Percentiles rank a stretch among this genome's conserved stretches.
Conservation (phyloP, 176 grass and related monocot genomes). For the Calamus simplicifolius region DNA sequence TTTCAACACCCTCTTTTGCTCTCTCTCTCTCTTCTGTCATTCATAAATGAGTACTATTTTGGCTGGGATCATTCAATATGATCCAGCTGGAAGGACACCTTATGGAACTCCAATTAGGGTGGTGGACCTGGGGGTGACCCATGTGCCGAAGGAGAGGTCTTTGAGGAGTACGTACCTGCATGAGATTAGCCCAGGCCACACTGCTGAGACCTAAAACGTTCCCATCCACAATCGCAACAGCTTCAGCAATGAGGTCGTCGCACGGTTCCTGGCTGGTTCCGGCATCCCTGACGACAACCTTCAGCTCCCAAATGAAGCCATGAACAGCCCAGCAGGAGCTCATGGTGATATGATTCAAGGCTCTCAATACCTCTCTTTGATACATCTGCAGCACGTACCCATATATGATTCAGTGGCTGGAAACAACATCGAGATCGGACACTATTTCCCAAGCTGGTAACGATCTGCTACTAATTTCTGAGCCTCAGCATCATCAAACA, state of each 20-base stretch:
- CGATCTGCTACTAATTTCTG: slow-evolving; percentile 87
- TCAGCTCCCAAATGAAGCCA: slow-evolving; percentile 59
- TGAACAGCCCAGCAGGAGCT: slow-evolving; percentile 64
- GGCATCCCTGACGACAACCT: slow-evolving; percentile 62
- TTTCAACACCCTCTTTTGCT: slow-evolving; percentile 48
- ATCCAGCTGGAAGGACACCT: slow-evolving; percentile 41
- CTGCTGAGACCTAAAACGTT: slow-evolving; percentile 48
- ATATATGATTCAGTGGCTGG: slow-evolving; percentile 77
- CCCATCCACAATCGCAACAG: slow-evolving; percentile 82
- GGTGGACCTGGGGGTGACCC: slow-evolving; percentile 52
- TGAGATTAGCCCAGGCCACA: slow-evolving; percentile 58
- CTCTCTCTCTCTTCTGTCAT: background rate
- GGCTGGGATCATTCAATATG: slow-evolving; percentile 65
- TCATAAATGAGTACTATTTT: slow-evolving; percentile 54
- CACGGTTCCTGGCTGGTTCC: slow-evolving; percentile 47
- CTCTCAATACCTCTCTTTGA: no score
- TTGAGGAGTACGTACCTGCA: slow-evolving; percentile 58
- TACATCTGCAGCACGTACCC: slow-evolving; percentile 40
- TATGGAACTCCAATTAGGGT: slow-evolving; percentile 51
- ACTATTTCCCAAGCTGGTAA: slow-evolving; percentile 46
- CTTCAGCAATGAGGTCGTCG: slow-evolving; percentile 66
- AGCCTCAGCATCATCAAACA: slow-evolving; percentile 93
- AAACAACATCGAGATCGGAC: slow-evolving; percentile 46
- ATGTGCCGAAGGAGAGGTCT: slow-evolving; percentile 45
- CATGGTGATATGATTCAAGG: no score